A percentile compares a stretch with the other conserved stretches of the same genome.
Evolutionary conservation across 441 rosid species (phyloP).

Genomic region (Theobroma grandiflorum): DNA sequence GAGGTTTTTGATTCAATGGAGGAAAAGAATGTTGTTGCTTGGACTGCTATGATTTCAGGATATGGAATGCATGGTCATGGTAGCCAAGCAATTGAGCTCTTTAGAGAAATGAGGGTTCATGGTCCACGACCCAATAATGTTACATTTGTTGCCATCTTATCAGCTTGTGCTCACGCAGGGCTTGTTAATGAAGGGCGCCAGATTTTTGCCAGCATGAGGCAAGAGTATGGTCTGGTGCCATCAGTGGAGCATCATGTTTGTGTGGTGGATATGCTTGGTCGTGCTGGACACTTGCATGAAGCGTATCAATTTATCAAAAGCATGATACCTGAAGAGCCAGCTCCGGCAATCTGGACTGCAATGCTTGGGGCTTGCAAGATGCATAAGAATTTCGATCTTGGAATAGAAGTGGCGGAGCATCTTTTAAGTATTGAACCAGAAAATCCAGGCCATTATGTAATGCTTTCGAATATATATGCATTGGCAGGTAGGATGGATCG

Average conservation of each 20-base stretch:
- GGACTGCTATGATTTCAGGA: slow-evolving; percentile 92
- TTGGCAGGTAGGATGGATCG: slow-evolving; percentile 75
- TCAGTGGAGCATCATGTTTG: slow-evolving; percentile 81
- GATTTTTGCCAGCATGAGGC: slow-evolving; percentile 62
- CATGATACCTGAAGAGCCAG: slow-evolving; percentile 48
- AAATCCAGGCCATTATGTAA: slow-evolving; percentile 86
- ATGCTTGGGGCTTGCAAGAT: slow-evolving; percentile 98
- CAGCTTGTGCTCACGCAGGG: slow-evolving; percentile 91
- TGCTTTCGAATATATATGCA: slow-evolving; percentile 86
- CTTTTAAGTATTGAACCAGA: slow-evolving; percentile 76
- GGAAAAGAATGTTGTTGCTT: slow-evolving; percentile 75
- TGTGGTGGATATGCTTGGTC: slow-evolving; percentile 87
- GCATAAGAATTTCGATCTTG: slow-evolving; percentile 82
- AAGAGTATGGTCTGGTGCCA: slow-evolving; percentile 54
- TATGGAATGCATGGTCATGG: slow-evolving; percentile 86
- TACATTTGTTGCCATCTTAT: slow-evolving; percentile 79
- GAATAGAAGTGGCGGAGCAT: slow-evolving; percentile 74
- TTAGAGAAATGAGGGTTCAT: slow-evolving; percentile 51
- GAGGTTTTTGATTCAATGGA: slow-evolving; percentile 69
- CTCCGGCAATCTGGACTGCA: slow-evolving; percentile 88
- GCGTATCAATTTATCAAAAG: slow-evolving; percentile 63
- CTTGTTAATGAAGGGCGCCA: slow-evolving; percentile 62
- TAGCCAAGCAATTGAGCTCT: slow-evolving; percentile 60
- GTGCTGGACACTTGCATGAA: slow-evolving; percentile 77
- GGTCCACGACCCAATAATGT: slow-evolving; percentile 64